Percentiles rank a stretch among this genome's conserved stretches.
Conservation (phyloP, 1,284 basidiomycete species). For the Moesziomyces sp. region DNA sequence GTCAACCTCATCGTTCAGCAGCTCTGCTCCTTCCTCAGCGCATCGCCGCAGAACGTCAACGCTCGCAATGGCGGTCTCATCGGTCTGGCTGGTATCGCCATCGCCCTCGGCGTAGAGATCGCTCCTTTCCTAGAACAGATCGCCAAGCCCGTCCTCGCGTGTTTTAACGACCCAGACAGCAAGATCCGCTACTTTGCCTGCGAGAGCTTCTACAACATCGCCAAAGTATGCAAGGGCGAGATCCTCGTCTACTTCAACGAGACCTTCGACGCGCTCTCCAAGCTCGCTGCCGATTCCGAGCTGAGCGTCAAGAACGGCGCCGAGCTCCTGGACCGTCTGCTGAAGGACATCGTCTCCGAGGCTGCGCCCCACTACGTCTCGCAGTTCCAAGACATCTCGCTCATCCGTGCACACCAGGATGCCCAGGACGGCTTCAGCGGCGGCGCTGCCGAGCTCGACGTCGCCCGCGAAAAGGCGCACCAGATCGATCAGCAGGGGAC, state of each 20-base stretch:
- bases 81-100: constrained; percentile 93
- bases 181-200: constrained; percentile 96
- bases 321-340: constrained; percentile 92
- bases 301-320: constrained; percentile 98
- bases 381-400: constrained; percentile 76
- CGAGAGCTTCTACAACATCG: constrained; percentile 96
- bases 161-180: constrained; percentile 94
- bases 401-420: constrained; percentile 73
- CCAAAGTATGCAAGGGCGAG: constrained; percentile 96
- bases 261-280: constrained; percentile 95
- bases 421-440: constrained; percentile 42
- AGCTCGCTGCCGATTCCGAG: constrained; percentile 97
- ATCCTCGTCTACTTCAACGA: constrained; percentile 97
- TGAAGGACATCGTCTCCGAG: constrained; percentile 98
- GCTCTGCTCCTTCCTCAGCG: constrained; percentile 75
- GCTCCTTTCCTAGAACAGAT: constrained; percentile 94
- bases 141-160: constrained; percentile 87
- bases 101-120: constrained; percentile 91
- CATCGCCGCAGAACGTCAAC: constrained; percentile 71
- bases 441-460: constrained; percentile 60
- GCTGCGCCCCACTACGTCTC: constrained; percentile 95
- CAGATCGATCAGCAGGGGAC: constrained; percentile 41
- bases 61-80: constrained; percentile 95
- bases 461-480: constrained; percentile 63
- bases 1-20: constrained; percentile 92